Evolutionary conservation across 2,329 filamentous ascomycete species (phyloP).

Genomic region (Microsporum audouinii): DNA sequence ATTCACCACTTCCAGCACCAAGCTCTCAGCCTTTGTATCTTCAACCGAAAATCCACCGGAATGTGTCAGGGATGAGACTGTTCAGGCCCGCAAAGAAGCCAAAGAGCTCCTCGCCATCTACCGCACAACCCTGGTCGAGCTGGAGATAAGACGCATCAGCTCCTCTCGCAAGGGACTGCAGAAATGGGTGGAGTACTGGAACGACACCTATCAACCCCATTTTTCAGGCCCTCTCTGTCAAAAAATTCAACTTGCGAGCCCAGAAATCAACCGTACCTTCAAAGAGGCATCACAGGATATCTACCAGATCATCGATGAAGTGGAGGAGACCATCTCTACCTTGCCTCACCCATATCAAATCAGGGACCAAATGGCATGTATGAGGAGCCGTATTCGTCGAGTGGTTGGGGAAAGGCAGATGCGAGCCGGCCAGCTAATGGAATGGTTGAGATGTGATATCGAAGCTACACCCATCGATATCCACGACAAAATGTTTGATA

Average conservation of each 20-base stretch:
- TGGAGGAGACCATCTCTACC: conserved; percentile 13
- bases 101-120: conserved; percentile 19
- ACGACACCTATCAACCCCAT: conserved; percentile 17
- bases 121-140: conserved; percentile 19
- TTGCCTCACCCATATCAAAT: conserved; percentile 18
- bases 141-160: conserved; percentile 23
- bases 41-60: background rate
- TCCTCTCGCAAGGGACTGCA: conserved; percentile 21
- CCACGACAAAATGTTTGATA: conserved; percentile 20
- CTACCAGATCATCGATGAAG: conserved; percentile 17
- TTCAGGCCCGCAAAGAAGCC: conserved; percentile 14
- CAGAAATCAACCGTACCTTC: conserved; percentile 21
- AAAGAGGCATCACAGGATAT: conserved; percentile 19
- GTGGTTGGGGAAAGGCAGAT: conserved; percentile 17
- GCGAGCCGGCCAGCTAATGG: conserved; percentile 17
- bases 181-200: conserved; percentile 24
- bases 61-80: conserved; percentile 11
- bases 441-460: conserved; percentile 18
- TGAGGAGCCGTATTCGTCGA: conserved; percentile 19
- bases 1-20: background rate
- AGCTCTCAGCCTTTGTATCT: background rate
- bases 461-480: conserved; percentile 23
- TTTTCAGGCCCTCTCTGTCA: conserved; percentile 12
- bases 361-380: conserved; percentile 16
- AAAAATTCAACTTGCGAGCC: conserved; percentile 12